Conservation (phyloP, 2,329 filamentous ascomycete species). For the Cytospora paraplurivora region DNA sequence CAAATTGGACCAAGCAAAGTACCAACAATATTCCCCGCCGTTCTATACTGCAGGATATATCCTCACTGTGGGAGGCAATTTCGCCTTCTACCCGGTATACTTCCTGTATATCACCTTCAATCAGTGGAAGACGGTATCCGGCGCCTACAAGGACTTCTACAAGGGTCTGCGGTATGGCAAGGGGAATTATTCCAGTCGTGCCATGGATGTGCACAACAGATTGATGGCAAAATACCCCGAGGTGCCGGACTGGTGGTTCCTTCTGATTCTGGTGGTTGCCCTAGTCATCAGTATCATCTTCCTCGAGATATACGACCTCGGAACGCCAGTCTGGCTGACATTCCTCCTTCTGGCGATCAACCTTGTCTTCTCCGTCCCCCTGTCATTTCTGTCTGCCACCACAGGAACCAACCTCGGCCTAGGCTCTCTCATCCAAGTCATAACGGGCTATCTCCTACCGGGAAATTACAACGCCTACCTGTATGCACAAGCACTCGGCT, state of each 20-base stretch:
- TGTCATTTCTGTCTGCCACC: slow-evolving; percentile 48
- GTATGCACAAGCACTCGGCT: slow-evolving; percentile 44
- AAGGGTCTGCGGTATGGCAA: slow-evolving; percentile 42
- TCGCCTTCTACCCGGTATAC: slow-evolving; percentile 48
- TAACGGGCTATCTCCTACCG: slow-evolving; percentile 44
- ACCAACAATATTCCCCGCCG: slow-evolving; percentile 47
- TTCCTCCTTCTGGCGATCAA: slow-evolving; percentile 41
- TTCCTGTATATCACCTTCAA: slow-evolving; percentile 48
- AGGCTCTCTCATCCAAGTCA: slow-evolving; percentile 46
- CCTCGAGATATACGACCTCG: slow-evolving; percentile 37
- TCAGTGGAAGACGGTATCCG: slow-evolving; percentile 42
- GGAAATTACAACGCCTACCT: slow-evolving; percentile 43
- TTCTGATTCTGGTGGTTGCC: slow-evolving; percentile 38
- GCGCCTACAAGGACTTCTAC: slow-evolving; percentile 44
- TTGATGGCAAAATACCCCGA: slow-evolving; percentile 47
- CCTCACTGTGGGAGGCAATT: slow-evolving; percentile 45
- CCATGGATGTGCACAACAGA: slow-evolving; percentile 45
- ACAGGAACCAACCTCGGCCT: slow-evolving; percentile 48
- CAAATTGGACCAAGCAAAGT: slow-evolving; percentile 41
- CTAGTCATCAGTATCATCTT: slow-evolving; percentile 38
- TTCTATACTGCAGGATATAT: slow-evolving; percentile 48
- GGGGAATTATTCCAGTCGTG: slow-evolving; percentile 43
- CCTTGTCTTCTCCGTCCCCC: slow-evolving; percentile 46
- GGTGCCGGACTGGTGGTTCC: slow-evolving; percentile 50
- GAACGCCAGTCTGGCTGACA: slow-evolving; percentile 38